phyloP scores from a whole-genome alignment of 768 basidiomycete species.

The Psilocybe subaeruginosa region DNA sequence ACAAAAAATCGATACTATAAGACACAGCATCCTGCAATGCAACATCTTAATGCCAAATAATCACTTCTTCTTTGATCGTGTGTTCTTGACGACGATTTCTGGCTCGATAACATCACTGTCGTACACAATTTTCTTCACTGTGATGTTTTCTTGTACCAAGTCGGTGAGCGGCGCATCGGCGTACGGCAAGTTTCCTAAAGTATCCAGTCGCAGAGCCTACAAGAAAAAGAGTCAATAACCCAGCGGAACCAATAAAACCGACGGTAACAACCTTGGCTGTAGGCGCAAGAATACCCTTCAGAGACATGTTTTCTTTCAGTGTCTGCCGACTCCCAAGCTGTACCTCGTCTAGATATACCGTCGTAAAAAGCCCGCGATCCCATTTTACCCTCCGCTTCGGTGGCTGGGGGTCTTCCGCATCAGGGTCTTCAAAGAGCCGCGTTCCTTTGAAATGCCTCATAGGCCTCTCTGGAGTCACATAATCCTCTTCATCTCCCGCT shows the following conservation, averaged over 20 bases:
- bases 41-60: background rate
- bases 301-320: slow-evolving; percentile 40
- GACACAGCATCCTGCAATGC: background rate
- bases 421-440: slow-evolving; percentile 39
- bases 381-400: slow-evolving; percentile 72
- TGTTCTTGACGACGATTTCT: slow-evolving; percentile 44
- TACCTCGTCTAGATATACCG: slow-evolving; percentile 65
- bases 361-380: slow-evolving; percentile 69
- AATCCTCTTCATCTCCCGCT: slow-evolving; percentile 83
- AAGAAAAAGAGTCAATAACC: slow-evolving; percentile 10
- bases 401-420: slow-evolving; percentile 23
- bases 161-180: slow-evolving; percentile 57
- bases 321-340: slow-evolving; percentile 50
- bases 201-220: slow-evolving; percentile 66
- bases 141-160: slow-evolving; percentile 64
- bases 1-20: background rate
- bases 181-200: slow-evolving; percentile 70
- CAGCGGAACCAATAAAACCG: background rate
- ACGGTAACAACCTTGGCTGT: slow-evolving; percentile 61
- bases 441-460: slow-evolving; percentile 43
- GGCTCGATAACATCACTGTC: slow-evolving; percentile 61
- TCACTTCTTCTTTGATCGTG: slow-evolving; percentile 55
- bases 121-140: slow-evolving; percentile 81
- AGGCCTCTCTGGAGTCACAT: slow-evolving; percentile 62
- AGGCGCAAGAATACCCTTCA: slow-evolving; percentile 70